phyloP scores from a whole-genome alignment of 2,329 filamentous ascomycete species.

The Alternaria viburni region DNA sequence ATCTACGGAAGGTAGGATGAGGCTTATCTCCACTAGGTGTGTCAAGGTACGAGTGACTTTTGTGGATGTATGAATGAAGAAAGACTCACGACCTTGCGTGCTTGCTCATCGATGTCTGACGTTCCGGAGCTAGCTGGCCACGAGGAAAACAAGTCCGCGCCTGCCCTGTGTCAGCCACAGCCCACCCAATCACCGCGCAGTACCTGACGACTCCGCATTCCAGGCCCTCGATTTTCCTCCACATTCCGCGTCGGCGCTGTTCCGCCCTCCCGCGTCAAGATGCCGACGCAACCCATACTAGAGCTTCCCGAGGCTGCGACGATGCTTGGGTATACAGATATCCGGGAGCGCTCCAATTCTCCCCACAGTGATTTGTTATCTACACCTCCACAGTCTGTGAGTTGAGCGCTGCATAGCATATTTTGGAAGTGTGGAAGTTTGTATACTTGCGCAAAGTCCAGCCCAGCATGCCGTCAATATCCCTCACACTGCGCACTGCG shows the following conservation, averaged over 20 bases:
- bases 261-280: constrained; percentile 9
- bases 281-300: constrained; percentile 25
- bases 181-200: constrained; percentile 14
- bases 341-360: neutral
- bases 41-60: neutral
- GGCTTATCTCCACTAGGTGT: neutral
- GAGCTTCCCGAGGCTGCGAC: constrained; percentile 13
- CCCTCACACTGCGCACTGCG: constrained; percentile 42
- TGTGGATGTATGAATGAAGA: neutral
- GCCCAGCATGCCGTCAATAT: constrained; percentile 43
- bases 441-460: neutral
- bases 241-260: constrained; percentile 20
- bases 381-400: neutral
- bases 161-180: constrained; percentile 11
- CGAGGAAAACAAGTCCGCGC: constrained; percentile 17
- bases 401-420: neutral
- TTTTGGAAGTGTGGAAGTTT: neutral
- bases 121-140: neutral
- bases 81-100: neutral
- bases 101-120: neutral
- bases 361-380: neutral
- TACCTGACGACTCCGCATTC: constrained; percentile 7
- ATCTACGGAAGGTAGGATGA: neutral
- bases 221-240: constrained; percentile 14
- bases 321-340: neutral